phyloP scores from a whole-genome alignment of 1,284 basidiomycete species.

The Irpex sp. region DNA sequence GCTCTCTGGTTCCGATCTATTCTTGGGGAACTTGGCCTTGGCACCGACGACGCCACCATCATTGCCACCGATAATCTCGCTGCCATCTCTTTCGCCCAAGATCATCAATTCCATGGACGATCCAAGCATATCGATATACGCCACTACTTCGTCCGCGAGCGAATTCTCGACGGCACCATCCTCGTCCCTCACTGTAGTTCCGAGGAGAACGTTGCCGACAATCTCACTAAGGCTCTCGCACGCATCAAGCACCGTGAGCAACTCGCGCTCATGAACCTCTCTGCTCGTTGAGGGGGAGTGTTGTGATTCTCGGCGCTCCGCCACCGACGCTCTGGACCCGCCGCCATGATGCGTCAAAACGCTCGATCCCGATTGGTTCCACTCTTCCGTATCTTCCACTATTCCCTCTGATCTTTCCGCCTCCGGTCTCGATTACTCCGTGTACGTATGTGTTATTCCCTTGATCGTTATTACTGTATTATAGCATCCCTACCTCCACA shows the following conservation, averaged over 20 bases:
- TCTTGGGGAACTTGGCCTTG: conserved; percentile 17
- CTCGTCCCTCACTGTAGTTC: conserved; percentile 23
- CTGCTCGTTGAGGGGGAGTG: conserved; percentile 12
- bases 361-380: no score
- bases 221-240: conserved; percentile 35
- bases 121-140: conserved; percentile 35
- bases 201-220: conserved; percentile 31
- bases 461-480: no score
- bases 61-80: conserved; percentile 1
- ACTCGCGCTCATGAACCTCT: conserved; percentile 2
- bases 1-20: conserved; percentile 24
- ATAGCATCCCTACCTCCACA: no score
- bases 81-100: conserved; percentile 18
- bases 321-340: neutral
- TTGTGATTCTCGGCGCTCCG: neutral
- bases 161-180: conserved; percentile 21
- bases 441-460: no score
- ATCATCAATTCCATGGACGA: conserved; percentile 28
- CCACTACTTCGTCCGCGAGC: conserved; percentile 30
- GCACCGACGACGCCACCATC: conserved; percentile 5
- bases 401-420: no score
- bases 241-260: neutral
- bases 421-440: no score
- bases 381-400: no score
- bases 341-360: no score